Percentiles rank a stretch among this genome's conserved stretches.
Conservation (phyloP, 495 filamentous ascomycete species). For the Talaromyces thailandensis region DNA sequence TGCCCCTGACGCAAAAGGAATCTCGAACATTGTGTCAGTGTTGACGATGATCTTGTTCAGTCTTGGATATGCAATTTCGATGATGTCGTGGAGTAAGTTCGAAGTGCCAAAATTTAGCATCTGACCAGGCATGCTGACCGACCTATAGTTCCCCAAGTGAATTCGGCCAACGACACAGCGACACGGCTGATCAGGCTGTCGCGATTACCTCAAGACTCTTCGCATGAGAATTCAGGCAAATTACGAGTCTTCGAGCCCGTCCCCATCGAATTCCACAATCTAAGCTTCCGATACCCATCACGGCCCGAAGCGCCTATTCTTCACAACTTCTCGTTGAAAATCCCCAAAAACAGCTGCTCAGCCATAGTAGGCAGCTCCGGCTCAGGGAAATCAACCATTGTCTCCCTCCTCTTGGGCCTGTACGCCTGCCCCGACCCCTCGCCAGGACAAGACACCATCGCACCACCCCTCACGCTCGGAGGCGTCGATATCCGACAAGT, state of each 20-base stretch:
- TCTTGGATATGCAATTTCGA: constrained; percentile 57
- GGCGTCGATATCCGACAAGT: constrained; percentile 44
- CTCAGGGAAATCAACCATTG: constrained; percentile 82
- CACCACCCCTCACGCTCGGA: constrained; percentile 40
- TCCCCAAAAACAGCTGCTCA: constrained; percentile 51
- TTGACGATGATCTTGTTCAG: constrained; percentile 80
- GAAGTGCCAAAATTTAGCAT: neutral
- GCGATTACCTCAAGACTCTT: constrained; percentile 42
- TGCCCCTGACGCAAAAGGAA: constrained; percentile 29
- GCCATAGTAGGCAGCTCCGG: constrained; percentile 80
- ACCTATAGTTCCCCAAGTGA: constrained; percentile 67
- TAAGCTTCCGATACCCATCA: constrained; percentile 63
- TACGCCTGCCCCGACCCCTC: constrained; percentile 27
- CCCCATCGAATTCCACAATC: constrained; percentile 49
- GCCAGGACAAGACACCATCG: neutral
- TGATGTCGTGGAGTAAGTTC: constrained; percentile 51
- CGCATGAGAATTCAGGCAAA: constrained; percentile 52
- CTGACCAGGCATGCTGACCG: neutral
- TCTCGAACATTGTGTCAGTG: constrained; percentile 57
- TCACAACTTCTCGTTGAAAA: constrained; percentile 47
- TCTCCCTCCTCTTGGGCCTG: constrained; percentile 61
- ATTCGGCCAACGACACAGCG: constrained; percentile 61
- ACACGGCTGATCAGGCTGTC: constrained; percentile 65
- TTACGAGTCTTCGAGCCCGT: constrained; percentile 38
- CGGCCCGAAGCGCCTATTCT: constrained; percentile 46